Conservation (phyloP, 2,329 filamentous ascomycete genomes). For the Botryotinia narcissicola region DNA sequence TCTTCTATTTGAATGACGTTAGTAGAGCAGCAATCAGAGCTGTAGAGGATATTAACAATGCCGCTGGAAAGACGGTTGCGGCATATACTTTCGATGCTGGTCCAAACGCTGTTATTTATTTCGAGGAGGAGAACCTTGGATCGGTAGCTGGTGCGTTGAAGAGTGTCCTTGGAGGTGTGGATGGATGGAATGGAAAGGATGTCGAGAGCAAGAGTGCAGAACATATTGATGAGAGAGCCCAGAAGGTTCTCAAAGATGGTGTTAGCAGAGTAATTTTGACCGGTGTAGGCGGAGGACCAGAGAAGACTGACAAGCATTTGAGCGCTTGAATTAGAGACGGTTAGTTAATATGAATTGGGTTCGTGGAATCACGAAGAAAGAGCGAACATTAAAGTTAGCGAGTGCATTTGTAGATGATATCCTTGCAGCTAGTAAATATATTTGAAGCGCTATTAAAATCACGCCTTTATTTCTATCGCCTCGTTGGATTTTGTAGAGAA, state of each 20-base stretch:
- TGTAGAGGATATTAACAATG: constrained; percentile 83
- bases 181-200: constrained; percentile 67
- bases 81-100: constrained; percentile 98
- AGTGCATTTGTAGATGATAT: constrained; percentile 4
- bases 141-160: constrained; percentile 77
- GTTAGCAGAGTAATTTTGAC: constrained; percentile 90
- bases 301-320: constrained; percentile 74
- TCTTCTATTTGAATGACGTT: constrained; percentile 98
- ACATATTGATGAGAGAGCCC: constrained; percentile 63
- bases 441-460: not conserved
- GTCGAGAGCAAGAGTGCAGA: constrained; percentile 51
- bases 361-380: not conserved
- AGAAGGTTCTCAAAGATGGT: constrained; percentile 68
- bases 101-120: constrained; percentile 96
- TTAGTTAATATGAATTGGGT: not conserved
- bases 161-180: constrained; percentile 58
- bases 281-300: constrained; percentile 83
- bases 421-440: not conserved
- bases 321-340: constrained; percentile 45
- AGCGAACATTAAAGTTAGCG: not conserved
- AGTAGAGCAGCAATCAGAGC: constrained; percentile 81
- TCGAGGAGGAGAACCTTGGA: constrained; percentile 73
- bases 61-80: constrained; percentile 74
- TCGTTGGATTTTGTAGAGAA: not conserved
- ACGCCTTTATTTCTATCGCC: not conserved